Evolutionary conservation across 208 protist genomes (phyloP).

Genomic region (Wallacemonas sp.): DNA sequence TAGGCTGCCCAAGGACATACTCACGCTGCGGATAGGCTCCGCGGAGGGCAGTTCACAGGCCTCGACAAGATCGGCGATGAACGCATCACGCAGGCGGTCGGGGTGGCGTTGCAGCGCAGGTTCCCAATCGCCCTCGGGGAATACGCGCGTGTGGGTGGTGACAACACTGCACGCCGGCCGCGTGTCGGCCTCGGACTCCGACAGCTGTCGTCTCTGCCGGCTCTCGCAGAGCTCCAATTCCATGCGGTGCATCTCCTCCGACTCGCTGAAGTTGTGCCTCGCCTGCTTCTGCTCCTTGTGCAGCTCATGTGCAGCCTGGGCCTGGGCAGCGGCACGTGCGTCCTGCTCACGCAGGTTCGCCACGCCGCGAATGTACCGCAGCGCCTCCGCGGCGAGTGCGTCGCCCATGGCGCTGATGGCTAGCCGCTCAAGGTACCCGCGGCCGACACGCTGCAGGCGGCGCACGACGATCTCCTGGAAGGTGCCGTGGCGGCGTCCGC

Average conservation of each 20-base stretch:
- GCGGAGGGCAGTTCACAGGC: background rate
- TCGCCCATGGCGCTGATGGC: conserved; percentile 23
- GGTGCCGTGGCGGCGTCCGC: background rate
- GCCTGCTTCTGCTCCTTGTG: background rate
- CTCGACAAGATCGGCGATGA: conserved; percentile 1
- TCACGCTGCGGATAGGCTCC: background rate
- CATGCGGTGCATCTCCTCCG: conserved; percentile 19
- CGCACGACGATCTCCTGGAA: conserved; percentile 11
- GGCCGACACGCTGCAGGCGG: conserved; percentile 56
- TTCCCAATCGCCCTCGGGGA: background rate
- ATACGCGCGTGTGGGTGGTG: background rate
- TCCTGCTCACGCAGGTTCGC: conserved; percentile 23
- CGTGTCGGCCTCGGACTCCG: background rate
- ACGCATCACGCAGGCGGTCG: background rate
- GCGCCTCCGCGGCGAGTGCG: conserved; percentile 32
- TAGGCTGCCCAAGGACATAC: background rate
- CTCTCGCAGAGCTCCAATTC: conserved; percentile 13
- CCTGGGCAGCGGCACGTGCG: background rate
- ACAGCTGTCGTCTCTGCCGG: conserved; percentile 7
- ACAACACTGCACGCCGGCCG: background rate
- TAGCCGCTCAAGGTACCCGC: conserved; percentile 47
- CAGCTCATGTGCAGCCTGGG: background rate
- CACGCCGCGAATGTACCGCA: conserved; percentile 36
- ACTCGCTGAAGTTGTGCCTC: background rate
- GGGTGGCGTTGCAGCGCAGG: background rate